Conservation (phyloP, 441 rosid genomes). For the Monsonia emarginata region DNA sequence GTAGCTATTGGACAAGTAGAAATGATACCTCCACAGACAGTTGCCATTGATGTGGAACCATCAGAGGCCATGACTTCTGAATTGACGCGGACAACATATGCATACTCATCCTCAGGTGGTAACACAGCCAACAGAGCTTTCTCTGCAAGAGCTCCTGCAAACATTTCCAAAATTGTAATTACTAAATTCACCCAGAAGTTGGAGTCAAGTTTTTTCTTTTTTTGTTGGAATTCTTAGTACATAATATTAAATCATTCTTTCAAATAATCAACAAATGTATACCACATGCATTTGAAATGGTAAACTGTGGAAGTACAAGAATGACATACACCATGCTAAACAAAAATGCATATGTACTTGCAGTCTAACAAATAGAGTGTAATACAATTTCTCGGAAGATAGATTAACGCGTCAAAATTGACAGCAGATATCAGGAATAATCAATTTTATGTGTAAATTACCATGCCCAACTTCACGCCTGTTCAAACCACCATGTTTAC, state of each 20-base stretch:
- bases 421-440: too few relatives aligned
- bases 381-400: neutral
- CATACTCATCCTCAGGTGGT: conserved; percentile 74
- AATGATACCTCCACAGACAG: conserved; percentile 80
- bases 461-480: conserved; percentile 99
- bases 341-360: neutral
- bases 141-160: conserved; percentile 88
- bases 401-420: too few relatives aligned
- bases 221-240: too few relatives aligned
- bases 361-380: neutral
- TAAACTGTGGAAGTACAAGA: neutral
- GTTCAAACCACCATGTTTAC: conserved; percentile 80
- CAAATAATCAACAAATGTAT: too few relatives aligned
- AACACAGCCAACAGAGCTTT: conserved; percentile 88
- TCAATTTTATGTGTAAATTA: too few relatives aligned
- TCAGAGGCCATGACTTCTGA: conserved; percentile 98
- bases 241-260: neutral
- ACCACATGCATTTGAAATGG: too few relatives aligned
- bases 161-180: neutral
- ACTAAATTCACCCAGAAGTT: neutral
- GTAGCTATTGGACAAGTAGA: conserved; percentile 4
- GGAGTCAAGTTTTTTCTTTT: too few relatives aligned
- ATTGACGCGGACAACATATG: conserved; percentile 71
- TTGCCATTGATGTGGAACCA: conserved; percentile 98
- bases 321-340: neutral